phyloP scores from a whole-genome alignment of 2,329 filamentous ascomycete genomes.

The Aurifilum marmelostoma region DNA sequence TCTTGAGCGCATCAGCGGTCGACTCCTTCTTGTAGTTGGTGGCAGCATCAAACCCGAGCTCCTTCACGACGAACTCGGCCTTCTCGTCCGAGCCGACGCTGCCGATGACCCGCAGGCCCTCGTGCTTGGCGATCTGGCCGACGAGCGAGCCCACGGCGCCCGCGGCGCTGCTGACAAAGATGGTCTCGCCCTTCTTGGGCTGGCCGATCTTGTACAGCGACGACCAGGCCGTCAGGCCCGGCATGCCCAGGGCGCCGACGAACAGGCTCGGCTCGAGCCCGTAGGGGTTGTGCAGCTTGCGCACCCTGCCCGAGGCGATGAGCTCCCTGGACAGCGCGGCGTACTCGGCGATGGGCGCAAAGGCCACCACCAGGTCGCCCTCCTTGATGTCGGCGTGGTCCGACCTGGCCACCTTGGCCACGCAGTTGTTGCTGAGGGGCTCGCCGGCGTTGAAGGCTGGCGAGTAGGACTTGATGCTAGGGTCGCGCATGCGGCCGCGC shows the following conservation, averaged over 20 bases:
- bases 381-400: conserved; percentile 61
- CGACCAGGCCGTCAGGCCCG: conserved; percentile 54
- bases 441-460: conserved; percentile 63
- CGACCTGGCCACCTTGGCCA: conserved; percentile 74
- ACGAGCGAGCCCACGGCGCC: conserved; percentile 84
- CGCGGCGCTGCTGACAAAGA: conserved; percentile 79
- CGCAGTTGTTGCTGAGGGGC: conserved; percentile 65
- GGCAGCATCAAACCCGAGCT: conserved; percentile 60
- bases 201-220: conserved; percentile 70
- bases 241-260: conserved; percentile 66
- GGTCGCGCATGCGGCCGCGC: conserved; percentile 74
- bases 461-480: conserved; percentile 68
- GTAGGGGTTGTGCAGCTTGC: conserved; percentile 70
- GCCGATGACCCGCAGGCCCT: conserved; percentile 78
- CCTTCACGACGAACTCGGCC: conserved; percentile 63
- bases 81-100: conserved; percentile 81
- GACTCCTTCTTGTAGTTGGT: conserved; percentile 92
- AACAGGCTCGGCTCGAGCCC: conserved; percentile 69
- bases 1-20: conserved; percentile 66
- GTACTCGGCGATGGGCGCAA: conserved; percentile 71
- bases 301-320: conserved; percentile 45
- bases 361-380: conserved; percentile 67
- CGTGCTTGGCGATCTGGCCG: conserved; percentile 80
- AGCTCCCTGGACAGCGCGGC: conserved; percentile 51
- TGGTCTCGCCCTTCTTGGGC: conserved; percentile 76